Percentiles rank a stretch among this genome's conserved stretches.
phyloP scores from a whole-genome alignment of 139 green algal genomes.

The Klebsormidium nitens region DNA sequence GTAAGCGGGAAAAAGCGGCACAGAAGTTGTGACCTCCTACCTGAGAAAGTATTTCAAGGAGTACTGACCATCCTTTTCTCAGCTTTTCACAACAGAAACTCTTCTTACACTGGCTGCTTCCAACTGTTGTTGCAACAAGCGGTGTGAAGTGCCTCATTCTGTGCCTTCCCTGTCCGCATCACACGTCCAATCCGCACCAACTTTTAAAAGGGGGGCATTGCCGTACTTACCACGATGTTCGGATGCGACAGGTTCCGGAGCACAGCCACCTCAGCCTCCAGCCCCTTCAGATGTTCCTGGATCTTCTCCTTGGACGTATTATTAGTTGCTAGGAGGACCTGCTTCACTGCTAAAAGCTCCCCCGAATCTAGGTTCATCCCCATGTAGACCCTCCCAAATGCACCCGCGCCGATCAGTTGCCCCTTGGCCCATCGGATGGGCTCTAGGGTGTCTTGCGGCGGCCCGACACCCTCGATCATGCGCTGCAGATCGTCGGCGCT shows the following conservation, averaged over 20 bases:
- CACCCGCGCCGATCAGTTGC: constrained; percentile 82
- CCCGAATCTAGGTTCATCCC: constrained; percentile 86
- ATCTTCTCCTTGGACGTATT: constrained; percentile 1
- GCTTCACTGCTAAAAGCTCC: constrained; percentile 92
- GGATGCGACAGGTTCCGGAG: constrained; percentile 72
- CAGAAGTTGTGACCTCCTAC: too few relatives aligned
- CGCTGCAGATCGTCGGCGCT: too few relatives aligned
- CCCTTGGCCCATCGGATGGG: constrained; percentile 67
- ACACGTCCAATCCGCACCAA: constrained; percentile 55
- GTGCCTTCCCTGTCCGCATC: too few relatives aligned
- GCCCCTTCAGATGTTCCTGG: constrained; percentile 56
- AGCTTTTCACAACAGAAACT: too few relatives aligned
- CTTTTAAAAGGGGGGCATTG: too few relatives aligned
- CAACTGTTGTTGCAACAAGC: too few relatives aligned
- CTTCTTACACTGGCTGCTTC: too few relatives aligned
- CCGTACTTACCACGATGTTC: constrained; percentile 77
- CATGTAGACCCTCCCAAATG: constrained; percentile 84
- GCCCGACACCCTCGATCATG: too few relatives aligned
- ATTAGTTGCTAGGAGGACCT: constrained; percentile 49
- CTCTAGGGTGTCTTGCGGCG: background rate
- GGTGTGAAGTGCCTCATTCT: too few relatives aligned
- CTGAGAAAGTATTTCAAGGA: too few relatives aligned
- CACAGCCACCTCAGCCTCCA: constrained; percentile 82
- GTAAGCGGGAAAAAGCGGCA: too few relatives aligned
- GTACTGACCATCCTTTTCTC: too few relatives aligned